Evolutionary conservation across 1,284 basidiomycete genomes (phyloP), one percentile per base, ranked within the genome.

Genomic region (Apiotrichum sp.): DNA sequence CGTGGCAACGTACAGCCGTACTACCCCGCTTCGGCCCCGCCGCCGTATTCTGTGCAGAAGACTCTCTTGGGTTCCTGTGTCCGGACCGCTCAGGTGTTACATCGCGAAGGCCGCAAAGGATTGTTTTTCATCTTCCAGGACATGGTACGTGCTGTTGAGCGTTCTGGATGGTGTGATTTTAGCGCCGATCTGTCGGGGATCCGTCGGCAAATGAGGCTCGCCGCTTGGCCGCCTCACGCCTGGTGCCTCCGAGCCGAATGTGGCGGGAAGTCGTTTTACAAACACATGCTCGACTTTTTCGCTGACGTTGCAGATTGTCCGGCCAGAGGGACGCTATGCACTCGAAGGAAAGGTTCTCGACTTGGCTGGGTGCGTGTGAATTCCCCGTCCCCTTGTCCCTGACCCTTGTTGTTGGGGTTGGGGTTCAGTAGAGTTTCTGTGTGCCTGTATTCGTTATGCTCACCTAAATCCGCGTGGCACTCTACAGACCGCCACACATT

Each of bases 81-180:
- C 6, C 49, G 59, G 7, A 61, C 59, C 1, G 56, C 59, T 1
- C 59, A 61, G 14, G 46, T 61, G 4, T 38, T 61, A 6, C 56
- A 47, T 9, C 56, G 56, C 13, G 59, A 61, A 5, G 52, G 55
- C 6, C 50, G 52, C 22, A 61, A 61, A 34, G 59, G 56, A 0
- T 45, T 61, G 16, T 58, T 56, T 16, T 61, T 61, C 35, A 61
- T 61, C 36, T 61, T 61, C 42, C 59, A 61, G 34, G 59, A 61
- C 41, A 54, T 61, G 59, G 59, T 61, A 36, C 16, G 59, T 61
- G 11, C 22, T 39, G 34, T 16, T 31, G 32, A 7, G 32, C 4
- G 33, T 10, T 6, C 10, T 5, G n/a, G 11, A 14, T 14, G 22
- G 22, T 22, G 22, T 22, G 22, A 22, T 22, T 22, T 22, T 22